Evolutionary conservation across 768 basidiomycete species (phyloP).

Genomic region (Pleurotus tuber-regium): DNA sequence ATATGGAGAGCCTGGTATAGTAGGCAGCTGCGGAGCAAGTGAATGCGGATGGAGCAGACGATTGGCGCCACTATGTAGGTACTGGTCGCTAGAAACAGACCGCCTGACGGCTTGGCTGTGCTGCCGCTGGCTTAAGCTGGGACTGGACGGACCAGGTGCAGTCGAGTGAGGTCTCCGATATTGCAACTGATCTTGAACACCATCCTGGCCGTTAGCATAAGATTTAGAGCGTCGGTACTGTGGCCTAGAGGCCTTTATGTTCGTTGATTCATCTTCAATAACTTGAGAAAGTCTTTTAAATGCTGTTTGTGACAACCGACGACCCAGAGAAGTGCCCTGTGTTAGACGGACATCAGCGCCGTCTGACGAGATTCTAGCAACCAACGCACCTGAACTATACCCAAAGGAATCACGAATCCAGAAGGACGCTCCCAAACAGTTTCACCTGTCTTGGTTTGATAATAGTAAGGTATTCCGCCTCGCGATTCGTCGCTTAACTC

Average conservation of each 20-base stretch:
- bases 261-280: constrained; percentile 5
- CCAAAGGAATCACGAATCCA: constrained; percentile 89
- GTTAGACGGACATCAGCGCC: constrained; percentile 11
- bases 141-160: neutral
- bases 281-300: constrained; percentile 39
- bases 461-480: constrained; percentile 87
- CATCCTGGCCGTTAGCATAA: constrained; percentile 32
- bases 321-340: constrained; percentile 71
- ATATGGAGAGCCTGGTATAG: constrained; percentile 71
- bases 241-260: constrained; percentile 6
- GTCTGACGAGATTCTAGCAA: neutral
- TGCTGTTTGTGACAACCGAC: constrained; percentile 61
- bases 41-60: constrained; percentile 19
- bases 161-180: neutral
- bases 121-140: constrained; percentile 14
- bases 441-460: constrained; percentile 88
- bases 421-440: constrained; percentile 92
- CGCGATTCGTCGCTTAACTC: constrained; percentile 84
- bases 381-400: constrained; percentile 71
- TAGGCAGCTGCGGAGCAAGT: constrained; percentile 46
- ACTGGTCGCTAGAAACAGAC: constrained; percentile 26
- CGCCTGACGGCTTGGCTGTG: constrained; percentile 23
- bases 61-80: constrained; percentile 6
- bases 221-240: constrained; percentile 34
- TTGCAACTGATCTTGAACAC: constrained; percentile 16